Evolutionary conservation across 768 basidiomycete species (phyloP).

Genomic region (Cystobasidiopsis lactophilus): DNA sequence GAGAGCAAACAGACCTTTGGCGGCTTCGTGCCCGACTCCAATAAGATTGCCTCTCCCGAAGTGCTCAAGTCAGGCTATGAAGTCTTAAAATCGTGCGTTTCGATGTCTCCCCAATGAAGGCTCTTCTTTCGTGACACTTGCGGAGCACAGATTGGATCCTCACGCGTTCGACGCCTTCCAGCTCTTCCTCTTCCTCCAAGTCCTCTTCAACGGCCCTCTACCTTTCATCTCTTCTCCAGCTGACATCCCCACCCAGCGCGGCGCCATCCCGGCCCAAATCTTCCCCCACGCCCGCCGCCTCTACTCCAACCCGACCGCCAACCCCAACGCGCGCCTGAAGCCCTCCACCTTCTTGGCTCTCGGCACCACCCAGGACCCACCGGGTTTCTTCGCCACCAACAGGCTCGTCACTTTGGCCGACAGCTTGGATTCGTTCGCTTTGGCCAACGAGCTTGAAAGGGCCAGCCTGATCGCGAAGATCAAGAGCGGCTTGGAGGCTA

Average conservation of each 20-base stretch:
- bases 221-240: constrained; percentile 32
- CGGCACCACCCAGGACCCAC: constrained; percentile 34
- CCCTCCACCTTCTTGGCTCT: constrained; percentile 54
- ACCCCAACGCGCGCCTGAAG: constrained; percentile 52
- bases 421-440: constrained; percentile 62
- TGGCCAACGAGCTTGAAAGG: constrained; percentile 51
- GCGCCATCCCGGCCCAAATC: constrained; percentile 46
- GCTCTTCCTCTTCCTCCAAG: constrained; percentile 62
- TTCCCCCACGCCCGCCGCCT: constrained; percentile 70
- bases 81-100: constrained; percentile 51
- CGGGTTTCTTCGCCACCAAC: constrained; percentile 64
- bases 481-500: constrained; percentile 49
- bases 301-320: constrained; percentile 43
- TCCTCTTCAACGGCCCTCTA: constrained; percentile 66
- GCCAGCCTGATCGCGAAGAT: constrained; percentile 31
- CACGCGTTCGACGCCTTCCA: constrained; percentile 66
- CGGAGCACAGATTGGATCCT: constrained; percentile 31
- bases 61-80: constrained; percentile 73
- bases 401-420: constrained; percentile 60
- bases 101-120: constrained; percentile 2
- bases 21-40: constrained; percentile 39
- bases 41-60: constrained; percentile 52
- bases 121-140: no score
- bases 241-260: constrained; percentile 50
- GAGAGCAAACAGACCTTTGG: constrained; percentile 40